Percentiles rank a stretch among this genome's conserved stretches.
These are phyloP conservation scores for Suillus bovinus DNA, from an alignment of 768 basidiomycete species.

Conservation along the genomic window DNA sequence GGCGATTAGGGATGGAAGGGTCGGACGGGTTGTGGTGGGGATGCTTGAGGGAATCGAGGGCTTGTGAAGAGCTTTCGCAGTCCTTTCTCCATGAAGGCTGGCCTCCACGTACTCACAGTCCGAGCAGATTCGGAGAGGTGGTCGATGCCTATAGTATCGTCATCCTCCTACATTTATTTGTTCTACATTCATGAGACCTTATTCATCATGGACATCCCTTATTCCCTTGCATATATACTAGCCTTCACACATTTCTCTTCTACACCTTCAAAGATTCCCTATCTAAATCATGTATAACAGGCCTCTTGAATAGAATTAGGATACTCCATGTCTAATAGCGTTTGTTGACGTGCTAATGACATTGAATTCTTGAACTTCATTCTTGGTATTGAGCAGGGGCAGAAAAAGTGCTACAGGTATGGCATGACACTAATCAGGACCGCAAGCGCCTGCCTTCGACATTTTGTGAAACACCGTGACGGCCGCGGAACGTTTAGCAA, in stretches of 20 bases:
- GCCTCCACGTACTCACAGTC: background rate
- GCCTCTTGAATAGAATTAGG: background rate
- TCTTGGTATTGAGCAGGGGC: background rate
- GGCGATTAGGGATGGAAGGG: constrained; percentile 71
- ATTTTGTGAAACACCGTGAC: background rate
- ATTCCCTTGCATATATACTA: background rate
- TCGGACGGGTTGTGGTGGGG: constrained; percentile 56
- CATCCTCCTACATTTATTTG: background rate
- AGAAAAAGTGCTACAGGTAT: background rate
- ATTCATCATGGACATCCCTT: background rate
- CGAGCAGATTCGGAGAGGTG: background rate
- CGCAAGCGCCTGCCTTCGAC: background rate
- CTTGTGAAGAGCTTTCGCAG: background rate
- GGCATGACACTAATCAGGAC: background rate
- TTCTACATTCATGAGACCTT: background rate
- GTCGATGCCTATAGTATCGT: no score
- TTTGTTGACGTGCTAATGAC: background rate
- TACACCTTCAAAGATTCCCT: background rate
- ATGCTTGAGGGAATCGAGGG: constrained; percentile 40
- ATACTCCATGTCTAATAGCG: background rate
- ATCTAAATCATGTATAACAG: background rate
- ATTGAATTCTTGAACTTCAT: background rate
- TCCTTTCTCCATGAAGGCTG: no score
- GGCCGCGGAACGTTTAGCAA: background rate
- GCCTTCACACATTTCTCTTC: background rate